These are phyloP conservation scores for Caloboletus firmus DNA, from an alignment of 1,284 basidiomycete species.

Conservation along the genomic window DNA sequence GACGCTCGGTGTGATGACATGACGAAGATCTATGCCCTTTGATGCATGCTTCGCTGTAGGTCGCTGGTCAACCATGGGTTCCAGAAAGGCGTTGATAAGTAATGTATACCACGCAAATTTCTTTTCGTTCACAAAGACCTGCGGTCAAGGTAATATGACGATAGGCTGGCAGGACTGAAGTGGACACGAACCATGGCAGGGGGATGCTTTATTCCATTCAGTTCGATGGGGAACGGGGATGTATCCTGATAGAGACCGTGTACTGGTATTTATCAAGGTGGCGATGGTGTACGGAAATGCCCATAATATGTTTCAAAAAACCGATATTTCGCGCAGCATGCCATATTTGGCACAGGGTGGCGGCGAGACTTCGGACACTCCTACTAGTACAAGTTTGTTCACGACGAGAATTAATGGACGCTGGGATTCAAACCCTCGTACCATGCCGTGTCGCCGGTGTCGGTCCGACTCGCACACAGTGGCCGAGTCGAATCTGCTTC, in stretches of 20 bases:
- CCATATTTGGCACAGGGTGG: not conserved
- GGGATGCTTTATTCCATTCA: conserved; percentile 17
- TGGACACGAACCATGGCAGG: conserved; percentile 24
- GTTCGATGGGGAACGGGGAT: not conserved
- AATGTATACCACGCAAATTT: conserved; percentile 75
- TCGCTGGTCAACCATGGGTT: conserved; percentile 2
- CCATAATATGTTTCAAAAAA: not conserved
- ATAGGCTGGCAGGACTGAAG: not conserved
- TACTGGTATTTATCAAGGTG: conserved; percentile 6
- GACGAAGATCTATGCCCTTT: conserved; percentile 85
- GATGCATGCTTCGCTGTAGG: conserved; percentile 76
- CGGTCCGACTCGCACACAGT: too few species aligned
- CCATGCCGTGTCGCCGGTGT: too few species aligned
- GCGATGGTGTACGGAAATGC: not conserved
- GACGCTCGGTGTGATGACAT: conserved; percentile 78
- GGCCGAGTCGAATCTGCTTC: not conserved
- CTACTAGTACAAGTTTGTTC: too few species aligned
- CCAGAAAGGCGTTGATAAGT: not conserved
- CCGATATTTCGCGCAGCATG: not conserved
- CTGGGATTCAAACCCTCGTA: too few species aligned
- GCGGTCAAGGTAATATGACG: not conserved
- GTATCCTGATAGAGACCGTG: not conserved
- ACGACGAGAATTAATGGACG: too few species aligned
- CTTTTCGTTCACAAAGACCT: conserved; percentile 79
- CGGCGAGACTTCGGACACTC: not conserved